Conservation (phyloP, 768 basidiomycete genomes). For the Pleurotus citrinopileatus region DNA sequence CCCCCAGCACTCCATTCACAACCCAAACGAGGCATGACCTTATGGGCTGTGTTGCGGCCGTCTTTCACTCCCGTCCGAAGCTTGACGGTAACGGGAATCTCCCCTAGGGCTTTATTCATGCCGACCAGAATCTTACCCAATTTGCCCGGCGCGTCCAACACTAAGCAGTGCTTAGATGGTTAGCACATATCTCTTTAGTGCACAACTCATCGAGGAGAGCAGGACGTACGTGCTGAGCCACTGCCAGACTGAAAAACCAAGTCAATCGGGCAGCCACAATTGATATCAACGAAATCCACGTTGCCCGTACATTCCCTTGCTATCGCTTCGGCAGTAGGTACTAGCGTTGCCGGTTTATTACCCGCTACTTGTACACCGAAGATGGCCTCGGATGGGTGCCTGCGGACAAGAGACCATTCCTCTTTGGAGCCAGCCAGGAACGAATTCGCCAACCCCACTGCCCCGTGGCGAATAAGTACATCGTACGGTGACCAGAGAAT, state of each 20-base stretch:
- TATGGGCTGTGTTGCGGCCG: conserved; percentile 82
- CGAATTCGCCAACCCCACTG: conserved; percentile 92
- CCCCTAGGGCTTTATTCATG: conserved; percentile 89
- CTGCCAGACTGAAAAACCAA: conserved; percentile 90
- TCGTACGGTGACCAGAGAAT: conserved; percentile 1
- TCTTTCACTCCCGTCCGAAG: conserved; percentile 93
- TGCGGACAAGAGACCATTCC: conserved; percentile 88
- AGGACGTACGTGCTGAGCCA: conserved; percentile 76
- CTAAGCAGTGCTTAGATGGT: conserved; percentile 34
- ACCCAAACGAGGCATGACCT: conserved; percentile 79
- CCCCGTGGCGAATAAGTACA: conserved; percentile 1
- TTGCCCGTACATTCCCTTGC: conserved; percentile 60
- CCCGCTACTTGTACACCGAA: conserved; percentile 96
- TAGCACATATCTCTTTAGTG: conserved; percentile 3
- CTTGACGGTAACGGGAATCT: conserved; percentile 88
- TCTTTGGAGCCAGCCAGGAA: conserved; percentile 86
- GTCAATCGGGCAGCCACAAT: conserved; percentile 97
- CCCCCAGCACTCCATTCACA: conserved; percentile 45
- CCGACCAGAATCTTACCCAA: conserved; percentile 85
- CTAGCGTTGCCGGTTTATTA: conserved; percentile 76
- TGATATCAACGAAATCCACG: conserved; percentile 92
- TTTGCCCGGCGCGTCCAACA: conserved; percentile 79
- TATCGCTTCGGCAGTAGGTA: conserved; percentile 79
- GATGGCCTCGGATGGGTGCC: conserved; percentile 81
- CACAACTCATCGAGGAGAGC: conserved; percentile 1